Conservation (phyloP, 768 basidiomycete species). For the Phaeotremella fagi region DNA sequence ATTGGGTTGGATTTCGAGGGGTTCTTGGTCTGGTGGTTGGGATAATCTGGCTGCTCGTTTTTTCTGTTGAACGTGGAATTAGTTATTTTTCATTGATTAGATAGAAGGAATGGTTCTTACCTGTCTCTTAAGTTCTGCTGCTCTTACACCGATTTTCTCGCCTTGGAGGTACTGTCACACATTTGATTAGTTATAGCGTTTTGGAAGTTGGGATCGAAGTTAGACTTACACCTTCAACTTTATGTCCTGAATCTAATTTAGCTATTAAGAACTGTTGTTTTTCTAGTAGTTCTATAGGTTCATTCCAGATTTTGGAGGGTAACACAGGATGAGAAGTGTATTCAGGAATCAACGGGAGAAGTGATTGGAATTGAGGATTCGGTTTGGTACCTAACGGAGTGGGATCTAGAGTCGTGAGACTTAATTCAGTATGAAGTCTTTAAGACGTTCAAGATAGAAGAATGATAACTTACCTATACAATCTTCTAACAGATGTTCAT, state of each 20-base stretch:
- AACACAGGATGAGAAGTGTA: conserved; percentile 8
- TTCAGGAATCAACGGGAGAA: conserved; percentile 18
- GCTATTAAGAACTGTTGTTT: conserved; percentile 21
- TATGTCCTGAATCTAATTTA: conserved; percentile 23
- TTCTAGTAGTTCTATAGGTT: conserved; percentile 15
- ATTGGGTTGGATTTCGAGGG: conserved; percentile 4
- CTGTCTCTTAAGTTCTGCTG: conserved; percentile 28
- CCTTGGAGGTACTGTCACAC: conserved; percentile 24
- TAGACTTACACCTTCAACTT: conserved; percentile 38
- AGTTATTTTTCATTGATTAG: neutral
- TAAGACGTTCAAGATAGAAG: too few relatives aligned
- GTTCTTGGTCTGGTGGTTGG: neutral
- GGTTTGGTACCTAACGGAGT: conserved; percentile 21
- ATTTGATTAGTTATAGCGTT: neutral
- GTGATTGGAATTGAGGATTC: conserved; percentile 7
- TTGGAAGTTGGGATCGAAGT: too few relatives aligned
- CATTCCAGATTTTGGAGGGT: conserved; percentile 12
- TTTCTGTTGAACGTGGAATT: neutral
- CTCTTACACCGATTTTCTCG: conserved; percentile 28
- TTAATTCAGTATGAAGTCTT: too few relatives aligned
- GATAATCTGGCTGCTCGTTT: conserved; percentile 5
- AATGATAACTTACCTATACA: conserved; percentile 29
- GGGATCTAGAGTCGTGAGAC: conserved; percentile 5
- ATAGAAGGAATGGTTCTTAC: conserved; percentile 13
- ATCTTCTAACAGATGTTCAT: conserved; percentile 32